Base-by-base conservation (phyloP, 345 rosid species). In the Durio zibethinus region DNA sequence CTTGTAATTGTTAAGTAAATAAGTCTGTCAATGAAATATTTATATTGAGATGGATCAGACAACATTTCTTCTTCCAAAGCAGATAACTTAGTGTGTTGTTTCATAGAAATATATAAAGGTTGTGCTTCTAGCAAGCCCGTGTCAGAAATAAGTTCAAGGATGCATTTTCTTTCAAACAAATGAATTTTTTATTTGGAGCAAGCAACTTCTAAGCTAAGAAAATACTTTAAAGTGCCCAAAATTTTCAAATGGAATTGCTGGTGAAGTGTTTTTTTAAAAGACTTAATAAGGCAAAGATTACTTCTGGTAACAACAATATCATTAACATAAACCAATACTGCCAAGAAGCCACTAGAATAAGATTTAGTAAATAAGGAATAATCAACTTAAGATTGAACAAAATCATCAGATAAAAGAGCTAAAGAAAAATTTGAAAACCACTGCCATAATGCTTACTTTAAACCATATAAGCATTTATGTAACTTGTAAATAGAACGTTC, bases 231-330 rank as follows among this genome's bases (percentile, higher is more conserved):
- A 27, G 14, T 0, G 6, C 74, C 29, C 2, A 80, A 10, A 38
- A 74, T 56, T 14, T 73, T 75, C 25, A 78, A 23, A 18, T 72
- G 42, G 42, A 78, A 78, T 6, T 64, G 61, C 1, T 29, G 6
- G 23, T 54, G 10, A 14, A 76, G 38, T 25, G n/a, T 21, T 3
- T 11, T 1, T 12, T 76, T 27, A 0, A 80, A n/a, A 2, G 18
- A 21, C 2, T 38, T 10, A 31, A 68, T 74, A 1, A 40, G 61
- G 0, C 0, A 1, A 7, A 20, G 2, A 40, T 57, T 59, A 62
- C 36, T 63, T 0, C 74, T 35, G 1, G 66, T 59, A 11, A 80
- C n/a, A n/a, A n/a, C n/a, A n/a, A n/a, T n/a, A n/a, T n/a, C n/a
- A n/a, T n/a, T n/a, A n/a, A n/a, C n/a, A n/a, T n/a, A n/a, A n/a